These are phyloP conservation scores for Exophiala lecanii-corni DNA, from an alignment of 2,329 filamentous ascomycete species.

Conservation along the genomic window DNA sequence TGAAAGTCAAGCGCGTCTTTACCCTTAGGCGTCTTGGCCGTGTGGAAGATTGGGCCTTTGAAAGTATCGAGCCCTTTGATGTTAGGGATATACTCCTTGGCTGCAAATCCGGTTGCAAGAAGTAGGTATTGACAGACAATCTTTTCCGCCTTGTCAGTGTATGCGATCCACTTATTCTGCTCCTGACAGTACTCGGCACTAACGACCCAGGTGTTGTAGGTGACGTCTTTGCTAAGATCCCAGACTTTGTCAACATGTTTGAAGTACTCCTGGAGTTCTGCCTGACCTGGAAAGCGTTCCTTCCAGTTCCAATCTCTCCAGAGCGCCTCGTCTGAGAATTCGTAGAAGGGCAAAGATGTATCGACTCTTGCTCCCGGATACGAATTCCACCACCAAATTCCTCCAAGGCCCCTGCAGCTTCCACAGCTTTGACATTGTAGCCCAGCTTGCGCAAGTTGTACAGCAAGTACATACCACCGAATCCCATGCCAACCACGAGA, in stretches of 20 bases:
- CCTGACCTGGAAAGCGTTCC: conserved; percentile 5
- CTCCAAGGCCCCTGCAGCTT: conserved; percentile 44
- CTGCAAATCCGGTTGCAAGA: conserved; percentile 47
- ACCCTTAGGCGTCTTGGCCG: conserved; percentile 50
- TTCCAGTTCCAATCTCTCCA: conserved; percentile 31
- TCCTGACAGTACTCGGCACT: conserved; percentile 37
- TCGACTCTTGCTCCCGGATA: conserved; percentile 35
- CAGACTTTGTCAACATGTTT: conserved; percentile 5
- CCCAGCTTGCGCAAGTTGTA: conserved; percentile 47
- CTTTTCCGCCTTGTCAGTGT: conserved; percentile 34
- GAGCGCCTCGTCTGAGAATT: conserved; percentile 47
- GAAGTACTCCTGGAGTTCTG: conserved; percentile 12
- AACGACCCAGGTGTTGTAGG: conserved; percentile 32
- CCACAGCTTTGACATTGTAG: conserved; percentile 45
- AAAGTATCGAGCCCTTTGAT: conserved; percentile 56
- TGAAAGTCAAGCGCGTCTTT: conserved; percentile 50
- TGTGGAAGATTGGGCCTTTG: conserved; percentile 55
- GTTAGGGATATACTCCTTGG: conserved; percentile 56
- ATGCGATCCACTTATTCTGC: conserved; percentile 39
- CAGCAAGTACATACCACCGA: conserved; percentile 44
- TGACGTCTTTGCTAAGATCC: conserved; percentile 8
- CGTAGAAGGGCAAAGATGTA: conserved; percentile 43
- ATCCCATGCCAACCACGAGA: conserved; percentile 28
- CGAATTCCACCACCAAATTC: conserved; percentile 35
- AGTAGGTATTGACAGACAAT: conserved; percentile 37